Percentiles rank a stretch among this genome's conserved stretches.
These are phyloP conservation scores for Aspergillus melleus DNA, from an alignment of 2,329 filamentous ascomycete genomes.

Conservation along the genomic window DNA sequence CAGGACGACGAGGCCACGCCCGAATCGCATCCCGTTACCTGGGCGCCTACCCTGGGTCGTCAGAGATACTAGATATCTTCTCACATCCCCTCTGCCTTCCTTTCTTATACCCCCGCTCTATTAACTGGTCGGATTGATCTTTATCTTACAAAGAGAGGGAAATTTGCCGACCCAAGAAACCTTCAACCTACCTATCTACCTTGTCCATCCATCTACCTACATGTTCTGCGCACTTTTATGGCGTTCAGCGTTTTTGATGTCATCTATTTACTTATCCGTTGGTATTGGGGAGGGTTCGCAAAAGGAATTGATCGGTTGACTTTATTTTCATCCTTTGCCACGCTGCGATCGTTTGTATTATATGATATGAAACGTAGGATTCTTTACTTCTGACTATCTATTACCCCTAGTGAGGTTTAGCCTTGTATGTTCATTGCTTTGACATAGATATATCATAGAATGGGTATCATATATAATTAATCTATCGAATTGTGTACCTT, in stretches of 20 bases:
- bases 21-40: conserved; percentile 87
- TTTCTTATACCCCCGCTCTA: conserved; percentile 15
- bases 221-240: conserved; percentile 24
- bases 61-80: conserved; percentile 64
- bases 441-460: background rate
- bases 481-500: background rate
- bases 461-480: background rate
- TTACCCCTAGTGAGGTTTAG: too few species aligned
- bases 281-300: conserved; percentile 6
- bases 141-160: background rate
- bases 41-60: conserved; percentile 78
- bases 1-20: conserved; percentile 87
- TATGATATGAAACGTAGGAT: background rate
- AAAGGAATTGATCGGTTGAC: conserved; percentile 2
- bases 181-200: background rate
- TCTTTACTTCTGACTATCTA: too few species aligned
- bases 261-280: conserved; percentile 12
- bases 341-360: background rate
- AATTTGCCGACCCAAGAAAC: too few species aligned
- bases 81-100: background rate
- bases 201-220: conserved; percentile 6
- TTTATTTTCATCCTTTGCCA: background rate
- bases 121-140: conserved; percentile 12
- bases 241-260: conserved; percentile 30
- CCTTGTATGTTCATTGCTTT: too few species aligned